A percentile compares a stretch with the other conserved stretches of the same genome.
These are phyloP conservation scores for Tricholoma sp. DNA, from an alignment of 768 basidiomycete genomes.

Conservation along the genomic window DNA sequence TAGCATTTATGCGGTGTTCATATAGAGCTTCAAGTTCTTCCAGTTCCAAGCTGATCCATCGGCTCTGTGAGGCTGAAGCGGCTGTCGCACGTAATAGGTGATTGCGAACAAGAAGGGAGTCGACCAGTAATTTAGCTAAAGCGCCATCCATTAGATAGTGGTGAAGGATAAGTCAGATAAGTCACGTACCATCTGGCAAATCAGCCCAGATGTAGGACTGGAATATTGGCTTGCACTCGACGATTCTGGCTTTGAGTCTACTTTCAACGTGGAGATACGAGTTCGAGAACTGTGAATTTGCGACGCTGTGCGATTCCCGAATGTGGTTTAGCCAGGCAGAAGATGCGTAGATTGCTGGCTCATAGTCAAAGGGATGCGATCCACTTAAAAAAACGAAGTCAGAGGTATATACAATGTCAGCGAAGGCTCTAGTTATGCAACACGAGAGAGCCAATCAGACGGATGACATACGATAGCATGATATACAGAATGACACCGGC, in stretches of 20 bases:
- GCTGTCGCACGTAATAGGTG: constrained; percentile 58
- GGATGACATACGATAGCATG: constrained; percentile 67
- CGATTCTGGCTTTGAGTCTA: constrained; percentile 63
- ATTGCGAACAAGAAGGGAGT: constrained; percentile 56
- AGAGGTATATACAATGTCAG: not conserved
- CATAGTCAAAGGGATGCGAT: constrained; percentile 73
- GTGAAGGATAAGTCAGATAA: not conserved
- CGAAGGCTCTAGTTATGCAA: not conserved
- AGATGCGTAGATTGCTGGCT: constrained; percentile 27
- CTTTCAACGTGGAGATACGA: constrained; percentile 46
- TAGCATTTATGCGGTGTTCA: constrained; percentile 40
- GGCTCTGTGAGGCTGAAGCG: constrained; percentile 49
- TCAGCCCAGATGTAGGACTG: constrained; percentile 47
- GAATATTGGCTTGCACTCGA: constrained; percentile 58
- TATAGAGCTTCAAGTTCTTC: constrained; percentile 59
- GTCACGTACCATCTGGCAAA: constrained; percentile 51
- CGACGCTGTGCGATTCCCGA: constrained; percentile 26
- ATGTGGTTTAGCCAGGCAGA: constrained; percentile 34
- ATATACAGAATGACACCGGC: constrained; percentile 76
- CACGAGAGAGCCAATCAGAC: not conserved
- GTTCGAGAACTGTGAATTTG: constrained; percentile 34
- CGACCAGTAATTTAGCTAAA: constrained; percentile 55
- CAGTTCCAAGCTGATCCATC: constrained; percentile 65
- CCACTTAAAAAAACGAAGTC: constrained; percentile 39
- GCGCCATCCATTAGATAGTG: not conserved